Evolutionary conservation across 2,329 filamentous ascomycete species (phyloP).

Genomic region (Colletotrichum viniferum): DNA sequence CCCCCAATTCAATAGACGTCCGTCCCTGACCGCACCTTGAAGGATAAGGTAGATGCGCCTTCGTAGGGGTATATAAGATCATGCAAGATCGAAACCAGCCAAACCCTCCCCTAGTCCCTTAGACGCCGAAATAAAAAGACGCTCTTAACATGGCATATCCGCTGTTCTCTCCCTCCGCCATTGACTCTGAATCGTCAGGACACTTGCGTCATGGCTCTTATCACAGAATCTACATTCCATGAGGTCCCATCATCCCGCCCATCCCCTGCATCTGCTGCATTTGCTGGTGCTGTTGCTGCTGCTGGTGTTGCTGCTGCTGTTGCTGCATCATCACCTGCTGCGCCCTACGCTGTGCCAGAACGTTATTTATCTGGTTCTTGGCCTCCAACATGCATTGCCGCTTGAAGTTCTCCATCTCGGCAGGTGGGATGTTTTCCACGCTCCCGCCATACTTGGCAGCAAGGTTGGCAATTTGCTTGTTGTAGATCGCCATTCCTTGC

Average conservation of each 20-base stretch:
- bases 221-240: constrained; percentile 45
- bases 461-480: constrained; percentile 38
- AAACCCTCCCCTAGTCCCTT: background rate
- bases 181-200: background rate
- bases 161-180: background rate
- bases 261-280: constrained; percentile 51
- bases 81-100: constrained; percentile 14
- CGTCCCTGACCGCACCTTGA: constrained; percentile 16
- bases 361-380: constrained; percentile 35
- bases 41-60: constrained; percentile 19
- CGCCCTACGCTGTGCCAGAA: constrained; percentile 34
- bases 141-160: background rate
- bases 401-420: constrained; percentile 50
- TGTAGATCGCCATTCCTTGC: constrained; percentile 42
- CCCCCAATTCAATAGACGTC: constrained; percentile 3
- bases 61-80: constrained; percentile 23
- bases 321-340: constrained; percentile 44
- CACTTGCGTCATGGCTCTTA: too few species aligned
- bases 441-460: constrained; percentile 42
- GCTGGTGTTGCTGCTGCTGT: constrained; percentile 33
- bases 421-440: constrained; percentile 49
- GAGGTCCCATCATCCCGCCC: constrained; percentile 58
- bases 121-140: constrained; percentile 14
- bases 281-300: constrained; percentile 33
- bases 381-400: constrained; percentile 44